phyloP scores from a whole-genome alignment of 2,329 filamentous ascomycete genomes.

The Clonostachys byssicola region DNA sequence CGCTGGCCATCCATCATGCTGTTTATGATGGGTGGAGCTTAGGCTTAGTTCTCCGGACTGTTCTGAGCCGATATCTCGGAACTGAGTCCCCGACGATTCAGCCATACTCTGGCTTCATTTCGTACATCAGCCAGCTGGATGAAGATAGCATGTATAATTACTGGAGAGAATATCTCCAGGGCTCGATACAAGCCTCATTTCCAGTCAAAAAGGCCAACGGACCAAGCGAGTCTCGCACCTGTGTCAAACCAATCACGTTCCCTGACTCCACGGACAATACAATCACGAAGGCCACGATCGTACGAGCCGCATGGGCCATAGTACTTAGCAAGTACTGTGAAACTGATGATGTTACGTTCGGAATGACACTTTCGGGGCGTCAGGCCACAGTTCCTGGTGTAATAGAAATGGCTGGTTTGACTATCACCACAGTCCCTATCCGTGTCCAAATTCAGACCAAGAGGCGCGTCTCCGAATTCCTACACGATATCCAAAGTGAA shows the following conservation, averaged over 20 bases:
- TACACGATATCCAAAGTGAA: conserved; percentile 4
- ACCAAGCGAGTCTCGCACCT: neutral
- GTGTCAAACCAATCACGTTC: neutral
- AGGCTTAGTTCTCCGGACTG: conserved; percentile 45
- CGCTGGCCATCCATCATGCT: conserved; percentile 16
- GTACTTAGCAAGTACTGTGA: conserved; percentile 8
- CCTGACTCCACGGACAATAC: neutral
- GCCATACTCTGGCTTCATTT: conserved; percentile 3
- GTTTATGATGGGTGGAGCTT: conserved; percentile 57
- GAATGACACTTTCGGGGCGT: conserved; percentile 13
- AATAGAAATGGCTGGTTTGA: conserved; percentile 6
- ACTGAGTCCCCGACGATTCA: neutral
- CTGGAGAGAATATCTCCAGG: neutral
- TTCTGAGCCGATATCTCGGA: conserved; percentile 1
- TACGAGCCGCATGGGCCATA: conserved; percentile 21
- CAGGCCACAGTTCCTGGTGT: conserved; percentile 3
- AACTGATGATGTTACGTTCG: conserved; percentile 14
- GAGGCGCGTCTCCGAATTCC: conserved; percentile 4
- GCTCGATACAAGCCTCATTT: neutral
- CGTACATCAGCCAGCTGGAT: conserved; percentile 1
- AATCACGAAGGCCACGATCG: conserved; percentile 9
- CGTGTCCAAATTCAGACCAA: conserved; percentile 2
- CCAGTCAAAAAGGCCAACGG: neutral
- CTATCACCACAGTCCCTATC: conserved; percentile 8
- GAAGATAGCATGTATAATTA: neutral